Evolutionary conservation across 2,329 filamentous ascomycete species (phyloP), one percentile per base, ranked within the genome.

Genomic region (Fonsecaea erecta): DNA sequence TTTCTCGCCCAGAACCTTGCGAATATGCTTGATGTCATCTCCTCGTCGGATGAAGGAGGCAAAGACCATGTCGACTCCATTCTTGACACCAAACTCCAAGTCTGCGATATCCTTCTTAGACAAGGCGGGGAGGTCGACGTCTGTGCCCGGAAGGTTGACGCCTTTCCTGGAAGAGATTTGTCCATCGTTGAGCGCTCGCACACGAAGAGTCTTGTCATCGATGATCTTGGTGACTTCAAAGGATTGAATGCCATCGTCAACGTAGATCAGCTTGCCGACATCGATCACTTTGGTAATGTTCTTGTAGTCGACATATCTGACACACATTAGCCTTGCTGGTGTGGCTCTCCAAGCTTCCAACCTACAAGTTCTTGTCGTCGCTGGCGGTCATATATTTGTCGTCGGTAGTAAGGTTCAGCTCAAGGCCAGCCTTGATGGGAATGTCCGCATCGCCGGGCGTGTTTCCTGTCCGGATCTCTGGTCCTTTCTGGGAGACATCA

Each of bases 281-380:
- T 91, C 81, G 76, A 99, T 98, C 74, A 99, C 95, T 84, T 96
- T 97, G 82, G 94, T 97, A 82, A 99, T 98, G 86, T 99, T 99
- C 89, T 96, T 96, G 86, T 99, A 98, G 85, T 98, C 94, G 76
- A 98, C 90, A 77, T 93, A 97, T 89, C 91, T 94, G 60, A 18
- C 65, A 24, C 21, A 24, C 52, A 52, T 51, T 46, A 43, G 58
- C 35, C 18, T 24, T 55, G 21, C 32, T 11, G 26, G 8, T 18
- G 40, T 26, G 18, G 52, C 18, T 35, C 8, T 21, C 40, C 6
- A 16, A 18, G 58, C 32, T 37, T 8, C 6, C n/a, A 3, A 79
- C 89, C 80, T 82, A 96, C 95, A 99, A 96, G 85, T 97, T 96
- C 83, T 93, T 86, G 74, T 92, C 89, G 80, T 96, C 91, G 76